Conservation (phyloP, 2,329 filamentous ascomycete genomes). For the Cryphonectria carpinicola region DNA sequence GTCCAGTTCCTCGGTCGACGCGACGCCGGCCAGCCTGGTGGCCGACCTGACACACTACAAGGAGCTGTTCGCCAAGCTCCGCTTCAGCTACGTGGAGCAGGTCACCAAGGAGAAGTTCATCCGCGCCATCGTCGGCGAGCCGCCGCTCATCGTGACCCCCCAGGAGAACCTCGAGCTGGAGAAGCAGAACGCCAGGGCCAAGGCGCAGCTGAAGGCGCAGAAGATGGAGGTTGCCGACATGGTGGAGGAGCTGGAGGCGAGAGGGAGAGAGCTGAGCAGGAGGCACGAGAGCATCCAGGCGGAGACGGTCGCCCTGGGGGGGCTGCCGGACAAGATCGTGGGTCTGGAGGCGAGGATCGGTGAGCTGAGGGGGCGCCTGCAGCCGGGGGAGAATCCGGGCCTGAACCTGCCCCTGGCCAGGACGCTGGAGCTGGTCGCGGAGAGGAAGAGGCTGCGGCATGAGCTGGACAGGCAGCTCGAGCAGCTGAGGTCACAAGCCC, state of each 20-base stretch:
- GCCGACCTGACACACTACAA: slow-evolving; percentile 89
- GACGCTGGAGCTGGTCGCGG: slow-evolving; percentile 57
- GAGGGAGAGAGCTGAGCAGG: slow-evolving; percentile 60
- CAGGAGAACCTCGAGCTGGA: slow-evolving; percentile 83
- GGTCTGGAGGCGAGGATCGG: slow-evolving; percentile 54
- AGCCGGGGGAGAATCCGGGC: slow-evolving; percentile 44
- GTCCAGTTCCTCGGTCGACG: slow-evolving; percentile 66
- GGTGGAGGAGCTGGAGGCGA: slow-evolving; percentile 71
- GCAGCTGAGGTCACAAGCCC: slow-evolving; percentile 62
- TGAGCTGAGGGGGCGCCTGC: slow-evolving; percentile 48
- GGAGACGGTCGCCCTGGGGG: slow-evolving; percentile 52
- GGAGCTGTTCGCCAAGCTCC: slow-evolving; percentile 92
- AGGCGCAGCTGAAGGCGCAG: slow-evolving; percentile 75
- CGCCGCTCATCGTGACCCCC: slow-evolving; percentile 80
- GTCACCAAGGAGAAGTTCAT: slow-evolving; percentile 99
- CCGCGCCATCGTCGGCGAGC: slow-evolving; percentile 86
- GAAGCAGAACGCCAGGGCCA: slow-evolving; percentile 67
- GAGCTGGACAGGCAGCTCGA: slow-evolving; percentile 68
- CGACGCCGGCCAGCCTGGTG: slow-evolving; percentile 75
- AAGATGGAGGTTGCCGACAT: slow-evolving; percentile 79
- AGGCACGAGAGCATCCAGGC: slow-evolving; percentile 56
- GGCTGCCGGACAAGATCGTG: slow-evolving; percentile 55
- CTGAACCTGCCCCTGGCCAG: slow-evolving; percentile 61
- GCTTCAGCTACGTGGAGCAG: slow-evolving; percentile 97
- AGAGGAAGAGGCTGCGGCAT: slow-evolving; percentile 53